Conservation (phyloP, 352 stramenopile species). For the Pythium brachiatum region DNA sequence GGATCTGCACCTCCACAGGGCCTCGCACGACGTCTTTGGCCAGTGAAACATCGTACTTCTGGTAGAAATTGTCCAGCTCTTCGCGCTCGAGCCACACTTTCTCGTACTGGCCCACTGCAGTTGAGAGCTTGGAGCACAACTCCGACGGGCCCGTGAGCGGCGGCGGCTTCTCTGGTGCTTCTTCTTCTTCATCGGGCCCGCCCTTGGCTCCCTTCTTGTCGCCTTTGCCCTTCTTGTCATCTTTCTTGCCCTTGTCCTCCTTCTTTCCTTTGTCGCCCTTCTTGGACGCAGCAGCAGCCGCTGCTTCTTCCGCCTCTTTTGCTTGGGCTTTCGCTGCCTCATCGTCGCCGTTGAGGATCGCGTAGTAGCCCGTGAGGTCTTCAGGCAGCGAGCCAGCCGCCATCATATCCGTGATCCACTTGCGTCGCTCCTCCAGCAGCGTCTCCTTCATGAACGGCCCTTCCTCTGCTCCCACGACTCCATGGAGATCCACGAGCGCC, state of each 20-base stretch:
- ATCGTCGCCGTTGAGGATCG: conserved; percentile 38
- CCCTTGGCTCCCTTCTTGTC: conserved; percentile 55
- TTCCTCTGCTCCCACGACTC: conserved; percentile 81
- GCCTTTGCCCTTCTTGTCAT: conserved; percentile 52
- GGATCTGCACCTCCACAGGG: conserved; percentile 84
- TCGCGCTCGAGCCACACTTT: conserved; percentile 87
- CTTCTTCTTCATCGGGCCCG: conserved; percentile 47
- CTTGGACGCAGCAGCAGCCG: conserved; percentile 17
- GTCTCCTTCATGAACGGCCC: conserved; percentile 91
- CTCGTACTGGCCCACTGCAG: conserved; percentile 67
- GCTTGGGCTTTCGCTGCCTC: conserved; percentile 51
- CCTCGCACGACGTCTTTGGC: conserved; percentile 89
- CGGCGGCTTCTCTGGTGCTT: conserved; percentile 75
- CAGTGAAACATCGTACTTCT: conserved; percentile 92
- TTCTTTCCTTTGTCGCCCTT: conserved; percentile 47
- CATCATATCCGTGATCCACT: conserved; percentile 93
- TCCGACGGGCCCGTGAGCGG: conserved; percentile 86
- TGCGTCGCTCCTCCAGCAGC: conserved; percentile 89
- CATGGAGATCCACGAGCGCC: conserved; percentile 86
- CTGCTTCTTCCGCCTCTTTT: conserved; percentile 48
- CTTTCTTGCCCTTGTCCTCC: conserved; percentile 35
- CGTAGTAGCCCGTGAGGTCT: conserved; percentile 89
- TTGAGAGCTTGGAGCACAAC: conserved; percentile 75
- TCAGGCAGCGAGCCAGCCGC: conserved; percentile 82
- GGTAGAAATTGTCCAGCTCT: conserved; percentile 90